Base-by-base conservation (phyloP, 2,329 filamentous ascomycete genomes). In the Fusarium bactridioides region DNA sequence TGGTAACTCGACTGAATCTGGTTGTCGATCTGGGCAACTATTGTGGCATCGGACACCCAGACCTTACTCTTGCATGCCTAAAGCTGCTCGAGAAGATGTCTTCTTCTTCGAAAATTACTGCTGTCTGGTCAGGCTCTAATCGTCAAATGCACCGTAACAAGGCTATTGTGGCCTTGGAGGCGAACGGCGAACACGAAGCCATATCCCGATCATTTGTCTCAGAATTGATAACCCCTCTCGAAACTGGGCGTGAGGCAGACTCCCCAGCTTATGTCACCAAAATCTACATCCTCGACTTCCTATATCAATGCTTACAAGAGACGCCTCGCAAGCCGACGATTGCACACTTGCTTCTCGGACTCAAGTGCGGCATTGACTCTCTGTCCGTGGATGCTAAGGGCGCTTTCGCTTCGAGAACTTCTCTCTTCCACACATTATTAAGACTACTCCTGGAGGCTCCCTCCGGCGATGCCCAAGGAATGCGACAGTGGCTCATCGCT, bases 261-360 rank as follows among this genome's bases (percentile, higher is more conserved):
- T 90, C 93, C 4, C 87, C 93, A 1, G 90, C 90, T 66, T 97
- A 96, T 80, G 84, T 92, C 64, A 93, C 94, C 79, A 97, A 98
- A 81, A 86, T 93, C 59, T 92, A 92, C 67, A 91, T 98, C 27
- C 87, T 99, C 10, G 92, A 95, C 71, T 95, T 99, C 76, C 84
- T 99, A 41, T 92, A 93, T 74, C 89, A 91, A 61, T 97, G 94
- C 78, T 86, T 99, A 6, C 87, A 89, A 60, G 90, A 92, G 38
- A 92, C 91, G 31, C 91, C 93, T 3, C 89, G 92, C 75, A 89
- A 91, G 74, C 95, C 96, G 9, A 97, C 92, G 4, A 91, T 99
- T 74, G 96, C 95, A 1, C 97, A 99, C 80, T 86, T 97, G 50
- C 85, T 99, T 4, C 89, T 99, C 10, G 96, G 96, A 0, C 98